Base-by-base conservation (phyloP, 108 stramenopile genomes). In the Cyclotella atomus region DNA sequence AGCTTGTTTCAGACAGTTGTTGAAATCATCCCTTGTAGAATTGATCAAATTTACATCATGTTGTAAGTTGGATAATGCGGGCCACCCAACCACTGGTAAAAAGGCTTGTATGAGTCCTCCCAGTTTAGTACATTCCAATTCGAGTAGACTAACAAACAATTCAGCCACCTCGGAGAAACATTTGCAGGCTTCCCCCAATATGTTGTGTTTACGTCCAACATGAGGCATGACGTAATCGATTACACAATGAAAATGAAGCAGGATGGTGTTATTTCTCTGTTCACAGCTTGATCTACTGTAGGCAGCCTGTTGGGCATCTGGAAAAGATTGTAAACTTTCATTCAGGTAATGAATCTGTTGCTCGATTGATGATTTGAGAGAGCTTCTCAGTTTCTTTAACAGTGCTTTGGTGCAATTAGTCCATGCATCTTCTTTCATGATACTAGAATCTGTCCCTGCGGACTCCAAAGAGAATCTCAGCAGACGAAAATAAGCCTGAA, bases 11-110 rank as follows among this genome's bases (percentile, higher is more conserved):
- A 73, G 56, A 57, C 33, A 64, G 27, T 44, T 62, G 50, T 73
- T 54, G 27, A 54, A 38, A 8, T 54, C 53, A 20, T 43, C 35
- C 71, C 72, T 64, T 1, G 57, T 33, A 47, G 59, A 59, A 24
- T 44, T 54, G 0, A 73, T 49, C 21, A 44, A 47, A 21, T 62
- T 33, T 20, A 43, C 53, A 50, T 73, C 72, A 23, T 73, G 21
- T 38, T 73, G 61, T 44, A 73, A 10, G 55, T 24, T 27, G 0
- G 62, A 64, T 29, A 73, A 45, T 19, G 62, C 72, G 1, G 44
- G 20, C 72, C 72, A 73, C 30, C 62, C 72, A 27, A 73, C 62
- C 19, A 49, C 47, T n/a, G 62, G 72, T 43, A 73, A 29, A 29
- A 64, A 54, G 4, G 36, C 32, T 0, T 47, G 14, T 0, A 73